These are phyloP conservation scores for Kappamyces sp. DNA, from an alignment of 192 early-diverging fungal species.

Conservation along the genomic window DNA sequence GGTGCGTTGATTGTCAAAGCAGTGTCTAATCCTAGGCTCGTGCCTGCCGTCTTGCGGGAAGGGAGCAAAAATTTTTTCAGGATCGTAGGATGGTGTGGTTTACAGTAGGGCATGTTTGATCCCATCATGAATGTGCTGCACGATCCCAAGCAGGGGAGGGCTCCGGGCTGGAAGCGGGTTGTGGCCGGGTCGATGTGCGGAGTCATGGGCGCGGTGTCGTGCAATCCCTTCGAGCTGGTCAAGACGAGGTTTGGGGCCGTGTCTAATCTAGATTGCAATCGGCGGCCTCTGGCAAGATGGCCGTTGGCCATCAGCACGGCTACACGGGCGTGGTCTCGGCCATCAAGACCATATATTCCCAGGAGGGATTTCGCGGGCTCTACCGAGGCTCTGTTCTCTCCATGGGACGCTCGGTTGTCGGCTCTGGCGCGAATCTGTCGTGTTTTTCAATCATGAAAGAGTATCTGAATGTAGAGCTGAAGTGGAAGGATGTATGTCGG, in stretches of 20 bases:
- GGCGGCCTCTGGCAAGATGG: constrained; percentile 39
- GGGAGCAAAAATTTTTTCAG: constrained; percentile 70
- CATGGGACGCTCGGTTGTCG: constrained; percentile 60
- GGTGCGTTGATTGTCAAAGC: too few species aligned
- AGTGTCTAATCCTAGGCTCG: too few species aligned
- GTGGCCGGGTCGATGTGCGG: constrained; percentile 65
- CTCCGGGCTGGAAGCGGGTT: constrained; percentile 72
- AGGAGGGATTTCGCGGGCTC: constrained; percentile 54
- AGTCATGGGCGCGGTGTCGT: constrained; percentile 66
- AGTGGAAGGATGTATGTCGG: constrained; percentile 56
- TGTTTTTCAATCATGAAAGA: constrained; percentile 66
- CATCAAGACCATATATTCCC: constrained; percentile 38
- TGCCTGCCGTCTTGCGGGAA: constrained; percentile 65
- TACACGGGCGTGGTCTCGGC: constrained; percentile 57
- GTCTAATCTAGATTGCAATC: constrained; percentile 45
- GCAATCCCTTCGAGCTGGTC: constrained; percentile 71
- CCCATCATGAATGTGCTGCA: constrained; percentile 61
- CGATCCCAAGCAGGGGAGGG: constrained; percentile 40
- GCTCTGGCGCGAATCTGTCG: constrained; percentile 61
- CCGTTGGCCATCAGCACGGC: constrained; percentile 64
- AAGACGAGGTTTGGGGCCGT: constrained; percentile 44
- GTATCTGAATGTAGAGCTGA: constrained; percentile 44
- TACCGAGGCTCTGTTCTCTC: constrained; percentile 65
- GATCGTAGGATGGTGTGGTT: constrained; percentile 32
- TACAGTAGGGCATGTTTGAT: constrained; percentile 58